Base-by-base conservation (phyloP, 495 filamentous ascomycete genomes). In the Penicillium tannophilum region DNA sequence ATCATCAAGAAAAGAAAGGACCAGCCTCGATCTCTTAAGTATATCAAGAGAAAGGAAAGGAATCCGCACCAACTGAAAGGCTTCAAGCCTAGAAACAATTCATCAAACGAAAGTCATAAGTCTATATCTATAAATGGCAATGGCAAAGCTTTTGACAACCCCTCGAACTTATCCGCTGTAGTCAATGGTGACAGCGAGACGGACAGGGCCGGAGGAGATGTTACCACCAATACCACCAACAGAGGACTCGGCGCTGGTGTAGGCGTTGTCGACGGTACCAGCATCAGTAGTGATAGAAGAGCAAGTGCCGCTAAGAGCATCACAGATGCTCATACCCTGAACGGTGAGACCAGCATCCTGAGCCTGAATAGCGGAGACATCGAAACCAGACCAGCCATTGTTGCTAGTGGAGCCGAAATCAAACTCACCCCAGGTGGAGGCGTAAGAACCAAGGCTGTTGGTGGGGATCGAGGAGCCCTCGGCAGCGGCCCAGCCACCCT, bases 341-440 rank as follows among this genome's bases (percentile, higher is more conserved):
- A 76, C 63, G 14, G 61, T 49, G 19, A 68, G 42, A 8, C 63
- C 65, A 17, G 71, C 71, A n/a, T 67, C 65, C 67, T 75, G 64
- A 16, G 75, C 68, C 33, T 63, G 52, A 47, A 78, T 78, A n/a
- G 66, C 69, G 14, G 72, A 75, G 47, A 78, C 75, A 56, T 78
- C 75, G 42, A 75, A 78, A 20, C 75, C 75, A 52, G 72, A 75
- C 73, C 74, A 75, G 61, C 62, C 70, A 30, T 24, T 54, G 68
- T 79, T 77, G 53, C 35, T 58, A 36, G 66, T 52, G 20, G 66
- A 71, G 42, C 66, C 70, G 33, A 77, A 73, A 58, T 76, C 74
- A 51, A 79, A 79, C 52, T 79, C 76, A 54, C 74, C 74, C 76
- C 76, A 79, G 68, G 75, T 77, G 54, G 65, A 63, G 53, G 73